Evolutionary conservation across 768 basidiomycete species (phyloP).

Genomic region (Tricholoma flavovirens): DNA sequence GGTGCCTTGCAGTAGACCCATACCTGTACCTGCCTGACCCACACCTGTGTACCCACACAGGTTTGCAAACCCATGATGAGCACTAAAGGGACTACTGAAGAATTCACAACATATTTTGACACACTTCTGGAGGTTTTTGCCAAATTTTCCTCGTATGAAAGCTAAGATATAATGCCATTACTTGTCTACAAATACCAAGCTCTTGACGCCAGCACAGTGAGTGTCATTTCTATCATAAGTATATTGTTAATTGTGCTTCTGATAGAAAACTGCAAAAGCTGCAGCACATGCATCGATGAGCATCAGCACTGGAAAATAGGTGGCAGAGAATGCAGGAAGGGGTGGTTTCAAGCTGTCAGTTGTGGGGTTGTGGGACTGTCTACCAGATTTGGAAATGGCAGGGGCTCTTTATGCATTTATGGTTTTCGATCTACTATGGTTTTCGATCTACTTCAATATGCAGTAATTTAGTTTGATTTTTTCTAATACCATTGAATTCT

Average conservation of each 20-base stretch:
- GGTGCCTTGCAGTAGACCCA: no score
- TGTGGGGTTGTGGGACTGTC: background rate
- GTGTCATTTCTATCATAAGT: background rate
- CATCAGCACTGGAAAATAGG: background rate
- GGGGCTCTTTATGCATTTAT: background rate
- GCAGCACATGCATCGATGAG: background rate
- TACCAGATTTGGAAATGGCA: background rate
- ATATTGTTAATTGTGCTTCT: background rate
- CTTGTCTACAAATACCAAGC: background rate
- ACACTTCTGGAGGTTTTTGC: no score
- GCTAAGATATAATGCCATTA: background rate
- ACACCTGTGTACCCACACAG: no score
- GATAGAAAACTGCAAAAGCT: background rate
- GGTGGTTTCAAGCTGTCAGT: background rate
- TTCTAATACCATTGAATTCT: background rate
- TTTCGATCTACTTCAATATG: background rate
- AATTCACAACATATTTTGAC: no score
- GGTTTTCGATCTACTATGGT: no score
- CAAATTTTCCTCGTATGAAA: background rate
- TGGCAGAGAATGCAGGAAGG: background rate
- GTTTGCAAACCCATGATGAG: no score
- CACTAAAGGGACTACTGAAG: no score
- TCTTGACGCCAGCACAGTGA: background rate
- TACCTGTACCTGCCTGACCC: no score
- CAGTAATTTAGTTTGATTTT: background rate